Base-by-base conservation (phyloP, 306 rosid genomes). In the Aeschynomene evenia region DNA sequence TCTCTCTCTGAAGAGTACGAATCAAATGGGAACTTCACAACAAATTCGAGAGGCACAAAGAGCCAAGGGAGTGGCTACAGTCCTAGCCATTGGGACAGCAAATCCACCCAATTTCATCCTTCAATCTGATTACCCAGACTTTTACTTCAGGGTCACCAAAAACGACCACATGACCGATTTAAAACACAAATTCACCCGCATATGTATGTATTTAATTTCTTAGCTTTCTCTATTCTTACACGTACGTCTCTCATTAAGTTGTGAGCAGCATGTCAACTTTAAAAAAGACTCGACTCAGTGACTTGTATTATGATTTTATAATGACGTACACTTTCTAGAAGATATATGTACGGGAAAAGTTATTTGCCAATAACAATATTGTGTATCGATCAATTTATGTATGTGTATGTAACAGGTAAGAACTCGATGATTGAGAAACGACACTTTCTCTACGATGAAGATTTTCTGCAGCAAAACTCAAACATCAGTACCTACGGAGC, bases 71-170 rank as follows among this genome's bases (percentile, higher is more conserved):
- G 12, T 39, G 13, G 79, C 80, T 28, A 18, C 69, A 19, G 36
- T 66, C 13, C 64, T 76, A 43, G 57, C 80, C 48, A 59, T 76
- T 4, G 75, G 57, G 22, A 76, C 70, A 2, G 63, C 75, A n/a
- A 76, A 48, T 59, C 75, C 75, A 22, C 11, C 70, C 11, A 39
- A 20, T 23, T 26, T 34, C 24, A 50, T 76, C 39, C 16, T 6
- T 6, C 77, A 71, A 10, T 5, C 29, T 3, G 77, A 59, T 22
- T 69, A 37, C 31, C 49, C 77, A 22, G 68, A 71, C 18, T 71
- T 21, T 20, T 72, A 49, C 43, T 72, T 68, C 14, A 26, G 68
- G 56, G 43, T 56, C 58, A 55, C 73, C 42, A 54, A 74, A 4
- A 65, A 21, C 16, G 13, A 66, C 3, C 62, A 75, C 39, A 6